Evolutionary conservation across 2,329 filamentous ascomycete species (phyloP).

Genomic region (Phaeosphaeria sp.): DNA sequence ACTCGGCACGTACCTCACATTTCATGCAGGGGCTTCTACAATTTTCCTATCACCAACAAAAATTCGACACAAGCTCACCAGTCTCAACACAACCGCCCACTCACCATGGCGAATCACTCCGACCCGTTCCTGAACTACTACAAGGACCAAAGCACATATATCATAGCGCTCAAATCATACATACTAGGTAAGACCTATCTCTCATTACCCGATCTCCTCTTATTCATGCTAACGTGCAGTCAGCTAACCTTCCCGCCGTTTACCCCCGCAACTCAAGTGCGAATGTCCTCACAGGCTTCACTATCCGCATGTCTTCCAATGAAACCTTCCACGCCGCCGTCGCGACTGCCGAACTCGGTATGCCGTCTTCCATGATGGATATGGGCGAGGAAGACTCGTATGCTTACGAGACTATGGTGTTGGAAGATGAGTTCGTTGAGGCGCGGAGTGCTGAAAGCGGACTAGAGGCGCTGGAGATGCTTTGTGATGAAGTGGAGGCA

Average conservation of each 20-base stretch:
- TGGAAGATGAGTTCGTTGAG: slow-evolving; percentile 1
- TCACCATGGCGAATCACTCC: background rate
- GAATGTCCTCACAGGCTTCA: slow-evolving; percentile 1
- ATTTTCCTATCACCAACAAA: background rate
- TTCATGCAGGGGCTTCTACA: no score
- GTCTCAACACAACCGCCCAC: background rate
- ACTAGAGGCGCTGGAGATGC: background rate
- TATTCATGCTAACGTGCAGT: no score
- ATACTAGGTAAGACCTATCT: background rate
- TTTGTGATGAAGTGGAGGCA: background rate
- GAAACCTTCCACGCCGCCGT: background rate
- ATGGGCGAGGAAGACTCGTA: background rate
- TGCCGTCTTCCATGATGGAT: background rate
- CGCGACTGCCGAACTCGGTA: background rate
- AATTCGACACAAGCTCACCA: no score
- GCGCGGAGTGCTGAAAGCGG: background rate
- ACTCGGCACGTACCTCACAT: background rate
- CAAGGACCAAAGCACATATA: background rate
- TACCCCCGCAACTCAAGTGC: background rate
- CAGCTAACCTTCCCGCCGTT: background rate
- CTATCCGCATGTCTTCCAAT: background rate
- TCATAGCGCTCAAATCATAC: background rate
- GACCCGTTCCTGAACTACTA: background rate
- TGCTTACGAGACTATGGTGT: background rate
- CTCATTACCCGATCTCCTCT: background rate